phyloP scores from a whole-genome alignment of 768 basidiomycete genomes.

The Leccinum barrowsii region DNA sequence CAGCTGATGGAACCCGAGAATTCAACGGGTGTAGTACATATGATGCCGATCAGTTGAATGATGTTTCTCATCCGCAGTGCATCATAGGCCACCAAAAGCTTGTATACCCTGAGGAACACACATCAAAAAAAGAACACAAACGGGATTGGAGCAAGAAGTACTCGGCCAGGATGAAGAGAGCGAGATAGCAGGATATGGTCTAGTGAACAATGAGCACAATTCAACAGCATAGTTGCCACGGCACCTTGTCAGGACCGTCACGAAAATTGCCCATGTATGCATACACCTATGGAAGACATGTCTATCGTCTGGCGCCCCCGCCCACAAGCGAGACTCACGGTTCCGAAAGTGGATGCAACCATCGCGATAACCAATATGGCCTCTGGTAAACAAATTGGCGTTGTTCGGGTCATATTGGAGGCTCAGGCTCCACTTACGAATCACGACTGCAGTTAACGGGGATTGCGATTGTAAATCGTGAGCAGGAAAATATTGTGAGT shows the following conservation, averaged over 20 bases:
- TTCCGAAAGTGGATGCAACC: constrained; percentile 67
- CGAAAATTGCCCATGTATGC: constrained; percentile 23
- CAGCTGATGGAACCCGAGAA: constrained; percentile 1
- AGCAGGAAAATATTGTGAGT: constrained; percentile 1
- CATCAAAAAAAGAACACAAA: background rate
- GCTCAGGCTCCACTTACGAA: constrained; percentile 47
- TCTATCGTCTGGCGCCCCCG: constrained; percentile 1
- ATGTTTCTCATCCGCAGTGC: constrained; percentile 76
- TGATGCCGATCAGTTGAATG: constrained; percentile 73
- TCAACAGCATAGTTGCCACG: background rate
- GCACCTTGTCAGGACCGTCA: constrained; percentile 50
- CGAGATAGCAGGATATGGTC: constrained; percentile 84
- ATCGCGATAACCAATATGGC: constrained; percentile 70
- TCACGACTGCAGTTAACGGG: constrained; percentile 37
- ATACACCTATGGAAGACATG: constrained; percentile 42
- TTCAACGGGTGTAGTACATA: constrained; percentile 41
- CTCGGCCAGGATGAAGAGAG: constrained; percentile 81
- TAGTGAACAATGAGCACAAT: constrained; percentile 26
- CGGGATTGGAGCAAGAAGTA: constrained; percentile 31
- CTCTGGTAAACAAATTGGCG: constrained; percentile 44
- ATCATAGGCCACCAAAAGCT: constrained; percentile 77
- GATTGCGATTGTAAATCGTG: constrained; percentile 7
- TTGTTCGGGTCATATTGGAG: background rate
- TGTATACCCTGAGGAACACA: constrained; percentile 57
- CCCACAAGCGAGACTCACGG: constrained; percentile 40